Conservation (phyloP, 257 asterid species). For the Coffea eugenioides region DNA sequence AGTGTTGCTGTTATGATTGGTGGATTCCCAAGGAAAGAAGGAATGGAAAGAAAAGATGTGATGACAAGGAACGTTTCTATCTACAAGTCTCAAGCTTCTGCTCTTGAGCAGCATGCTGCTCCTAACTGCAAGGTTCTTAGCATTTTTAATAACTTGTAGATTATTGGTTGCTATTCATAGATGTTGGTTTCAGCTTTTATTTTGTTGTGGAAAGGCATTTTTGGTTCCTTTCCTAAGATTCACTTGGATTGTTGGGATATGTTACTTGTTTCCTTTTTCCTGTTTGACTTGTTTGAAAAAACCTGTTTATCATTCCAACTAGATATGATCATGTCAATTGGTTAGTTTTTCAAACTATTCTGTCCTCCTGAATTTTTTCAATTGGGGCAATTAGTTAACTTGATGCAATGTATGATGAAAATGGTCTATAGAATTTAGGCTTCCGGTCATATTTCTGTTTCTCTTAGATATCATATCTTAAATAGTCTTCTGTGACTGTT, state of each 20-base stretch:
- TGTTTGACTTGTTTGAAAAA: background rate
- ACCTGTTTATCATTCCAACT: background rate
- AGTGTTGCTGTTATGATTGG: conserved; percentile 91
- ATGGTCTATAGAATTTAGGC: background rate
- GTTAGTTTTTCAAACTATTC: background rate
- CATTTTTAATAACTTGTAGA: background rate
- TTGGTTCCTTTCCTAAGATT: background rate
- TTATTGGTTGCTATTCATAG: background rate
- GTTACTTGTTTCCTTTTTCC: background rate
- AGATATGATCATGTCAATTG: background rate
- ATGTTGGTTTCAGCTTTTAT: background rate
- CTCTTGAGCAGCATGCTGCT: conserved; percentile 89
- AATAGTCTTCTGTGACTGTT: background rate
- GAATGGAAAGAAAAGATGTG: conserved; percentile 96
- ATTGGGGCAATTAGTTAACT: background rate
- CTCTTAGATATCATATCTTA: background rate
- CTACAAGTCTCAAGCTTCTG: conserved; percentile 93
- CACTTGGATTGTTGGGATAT: background rate
- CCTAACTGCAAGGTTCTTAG: conserved; percentile 80
- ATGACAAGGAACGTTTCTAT: conserved; percentile 94
- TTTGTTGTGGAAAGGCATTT: no score
- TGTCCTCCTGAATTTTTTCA: background rate
- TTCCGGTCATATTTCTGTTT: background rate
- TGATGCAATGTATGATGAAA: background rate
- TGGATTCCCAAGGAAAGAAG: conserved; percentile 97